These are phyloP conservation scores for Neotropicomus parvogracilis DNA, from an alignment of 1,284 basidiomycete species.

Conservation along the genomic window DNA sequence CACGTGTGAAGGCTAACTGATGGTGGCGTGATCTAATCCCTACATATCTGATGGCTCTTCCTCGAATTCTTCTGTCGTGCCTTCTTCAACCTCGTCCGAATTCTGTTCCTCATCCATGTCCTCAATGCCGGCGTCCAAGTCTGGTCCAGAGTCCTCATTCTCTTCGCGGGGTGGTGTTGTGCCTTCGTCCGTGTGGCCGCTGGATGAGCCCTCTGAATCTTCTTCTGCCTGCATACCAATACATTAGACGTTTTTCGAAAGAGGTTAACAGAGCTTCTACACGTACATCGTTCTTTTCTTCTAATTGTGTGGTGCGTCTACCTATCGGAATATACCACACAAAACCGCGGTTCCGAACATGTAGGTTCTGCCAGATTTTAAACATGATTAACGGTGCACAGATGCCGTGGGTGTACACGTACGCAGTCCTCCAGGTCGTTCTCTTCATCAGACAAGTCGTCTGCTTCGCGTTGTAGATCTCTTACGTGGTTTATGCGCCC, in stretches of 20 bases:
- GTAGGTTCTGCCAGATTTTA: constrained; percentile 46
- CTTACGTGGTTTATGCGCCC: constrained; percentile 57
- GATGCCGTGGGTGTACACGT: constrained; percentile 21
- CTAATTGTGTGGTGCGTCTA: constrained; percentile 63
- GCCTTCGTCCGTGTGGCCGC: constrained; percentile 38
- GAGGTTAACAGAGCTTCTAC: not conserved
- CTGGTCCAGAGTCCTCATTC: constrained; percentile 53
- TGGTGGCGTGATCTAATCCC: not conserved
- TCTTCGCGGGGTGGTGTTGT: constrained; percentile 50
- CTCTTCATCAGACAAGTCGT: constrained; percentile 83
- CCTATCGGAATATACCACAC: constrained; percentile 71
- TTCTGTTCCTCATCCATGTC: constrained; percentile 60
- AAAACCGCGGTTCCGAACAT: constrained; percentile 63
- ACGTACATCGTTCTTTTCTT: constrained; percentile 80
- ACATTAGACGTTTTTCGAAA: constrained; percentile 1
- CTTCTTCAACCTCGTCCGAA: constrained; percentile 30
- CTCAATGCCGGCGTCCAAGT: constrained; percentile 69
- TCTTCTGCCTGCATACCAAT: constrained; percentile 40
- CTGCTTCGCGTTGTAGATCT: constrained; percentile 75
- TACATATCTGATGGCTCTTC: constrained; percentile 29
- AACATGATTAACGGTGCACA: not conserved
- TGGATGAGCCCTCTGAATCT: constrained; percentile 36
- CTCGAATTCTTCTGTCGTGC: constrained; percentile 29
- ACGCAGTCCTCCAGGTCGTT: constrained; percentile 72
- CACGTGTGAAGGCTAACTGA: not conserved